These are phyloP conservation scores for Backusella macrospora DNA, from an alignment of 192 early-diverging fungal genomes.

Conservation along the genomic window DNA sequence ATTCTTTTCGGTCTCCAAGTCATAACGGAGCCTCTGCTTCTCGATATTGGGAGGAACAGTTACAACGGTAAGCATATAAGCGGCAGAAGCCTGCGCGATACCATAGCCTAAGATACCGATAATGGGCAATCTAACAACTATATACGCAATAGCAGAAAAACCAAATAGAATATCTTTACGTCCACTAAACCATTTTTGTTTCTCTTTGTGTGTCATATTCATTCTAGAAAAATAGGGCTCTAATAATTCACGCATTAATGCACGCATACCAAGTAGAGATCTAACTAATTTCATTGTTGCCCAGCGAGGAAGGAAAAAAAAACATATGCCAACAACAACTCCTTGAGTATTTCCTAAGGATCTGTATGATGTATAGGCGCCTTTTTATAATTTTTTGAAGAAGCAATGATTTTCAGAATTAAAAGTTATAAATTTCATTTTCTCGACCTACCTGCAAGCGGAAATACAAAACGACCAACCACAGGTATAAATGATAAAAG, in stretches of 20 bases:
- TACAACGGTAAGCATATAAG: conserved; percentile 37
- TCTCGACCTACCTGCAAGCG: conserved; percentile 43
- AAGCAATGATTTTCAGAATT: background rate
- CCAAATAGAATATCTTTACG: conserved; percentile 60
- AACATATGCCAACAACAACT: conserved; percentile 44
- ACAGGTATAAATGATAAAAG: conserved; percentile 54
- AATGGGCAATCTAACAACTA: conserved; percentile 53
- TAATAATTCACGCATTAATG: conserved; percentile 59
- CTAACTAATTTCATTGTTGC: conserved; percentile 44
- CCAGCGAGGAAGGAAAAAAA: conserved; percentile 46
- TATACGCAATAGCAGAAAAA: conserved; percentile 58
- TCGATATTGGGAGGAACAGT: conserved; percentile 30
- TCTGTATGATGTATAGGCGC: conserved; percentile 49
- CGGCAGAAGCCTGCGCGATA: conserved; percentile 53
- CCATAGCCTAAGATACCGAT: conserved; percentile 58
- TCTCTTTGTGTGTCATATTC: conserved; percentile 47
- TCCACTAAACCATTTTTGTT: conserved; percentile 58
- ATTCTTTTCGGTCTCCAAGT: background rate
- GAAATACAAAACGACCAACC: conserved; percentile 56
- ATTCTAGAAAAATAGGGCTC: conserved; percentile 66
- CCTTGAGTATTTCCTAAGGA: conserved; percentile 45
- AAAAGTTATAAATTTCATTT: background rate
- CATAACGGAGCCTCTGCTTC: background rate
- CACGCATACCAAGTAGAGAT: conserved; percentile 53
- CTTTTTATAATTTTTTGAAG: conserved; percentile 11